Evolutionary conservation across 1,284 basidiomycete species (phyloP), one percentile per base, ranked within the genome.

Genomic region (Moesziomyces aphidis): DNA sequence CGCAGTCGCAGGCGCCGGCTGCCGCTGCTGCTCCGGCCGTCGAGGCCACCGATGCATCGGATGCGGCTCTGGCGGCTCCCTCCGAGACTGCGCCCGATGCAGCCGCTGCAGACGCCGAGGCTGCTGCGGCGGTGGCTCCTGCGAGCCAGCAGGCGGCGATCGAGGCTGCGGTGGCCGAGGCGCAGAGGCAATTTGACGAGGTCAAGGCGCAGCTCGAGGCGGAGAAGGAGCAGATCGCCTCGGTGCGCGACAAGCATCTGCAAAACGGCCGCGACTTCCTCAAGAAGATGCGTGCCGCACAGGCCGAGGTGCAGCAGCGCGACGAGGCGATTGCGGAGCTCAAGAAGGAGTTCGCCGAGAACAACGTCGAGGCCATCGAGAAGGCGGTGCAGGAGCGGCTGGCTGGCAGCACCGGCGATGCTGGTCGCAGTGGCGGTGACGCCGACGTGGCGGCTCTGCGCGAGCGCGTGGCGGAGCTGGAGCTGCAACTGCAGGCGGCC

Each of bases 391-490:
- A 61, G 21, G 79, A 73, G 51, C 64, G 71, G 22, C 48, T 67
- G 28, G 60, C 53, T 10, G 24, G 44, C 28, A 49, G 57, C 36
- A 53, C 55, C 21, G 54, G 45, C 2, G 43, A 36, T 4, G 28
- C 51, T 3, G 52, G 51, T 50, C 42, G n/a, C 22, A 58, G 46
- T 13, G 66, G 59, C 28, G 53, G 54, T 6, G 55, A 66, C 19
- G 39, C 59, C 3, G 61, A 61, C 10, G 43, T 77, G 10, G 63
- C 42, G 3, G 34, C 51, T 13, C 52, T 77, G 26, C 67, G 77
- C 9, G 53, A 56, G 21, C 73, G 77, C 28, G 71, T 84, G 24
- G 72, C 70, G 4, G 81, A 83, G 58, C 73, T 84, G 15, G 75
- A 83, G 46, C 62, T 28, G 17, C 74, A 77, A 43, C 57, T 82